Evolutionary conservation across 148 eudicot genomes (phyloP).

Genomic region (Rhododendron simsii): DNA sequence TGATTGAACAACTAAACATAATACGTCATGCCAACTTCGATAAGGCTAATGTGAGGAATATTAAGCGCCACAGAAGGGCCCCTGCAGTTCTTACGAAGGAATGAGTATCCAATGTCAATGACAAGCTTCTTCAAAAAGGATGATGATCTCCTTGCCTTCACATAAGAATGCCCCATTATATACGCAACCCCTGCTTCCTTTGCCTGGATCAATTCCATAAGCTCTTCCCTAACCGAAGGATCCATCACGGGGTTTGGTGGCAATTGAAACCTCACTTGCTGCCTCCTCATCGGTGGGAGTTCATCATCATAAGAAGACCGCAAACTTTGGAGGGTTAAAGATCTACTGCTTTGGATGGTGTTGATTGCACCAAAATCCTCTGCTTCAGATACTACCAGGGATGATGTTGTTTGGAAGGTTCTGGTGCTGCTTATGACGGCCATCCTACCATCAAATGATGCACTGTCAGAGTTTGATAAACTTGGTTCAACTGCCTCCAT

Average conservation of each 20-base stretch:
- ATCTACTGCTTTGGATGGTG: slow-evolving; percentile 59
- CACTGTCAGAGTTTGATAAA: slow-evolving; percentile 46
- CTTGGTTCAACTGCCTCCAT: slow-evolving; percentile 88
- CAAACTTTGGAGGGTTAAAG: slow-evolving; percentile 71
- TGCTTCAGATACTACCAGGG: slow-evolving; percentile 41
- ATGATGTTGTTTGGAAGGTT: slow-evolving; percentile 31
- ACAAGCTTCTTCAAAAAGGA: slow-evolving; percentile 67
- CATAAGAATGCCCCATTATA: slow-evolving; percentile 88
- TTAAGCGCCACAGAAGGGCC: slow-evolving; percentile 91
- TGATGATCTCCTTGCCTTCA: slow-evolving; percentile 76
- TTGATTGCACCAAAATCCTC: slow-evolving; percentile 30
- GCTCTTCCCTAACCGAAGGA: slow-evolving; percentile 64
- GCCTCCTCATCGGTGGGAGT: slow-evolving; percentile 44
- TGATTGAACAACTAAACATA: slow-evolving; percentile 45
- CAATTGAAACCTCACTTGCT: slow-evolving; percentile 62
- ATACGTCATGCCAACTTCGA: slow-evolving; percentile 96
- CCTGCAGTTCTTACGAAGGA: slow-evolving; percentile 89
- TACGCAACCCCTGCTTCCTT: slow-evolving; percentile 94
- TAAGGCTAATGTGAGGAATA: slow-evolving; percentile 94
- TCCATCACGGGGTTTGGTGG: slow-evolving; percentile 56
- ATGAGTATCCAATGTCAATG: slow-evolving; percentile 81
- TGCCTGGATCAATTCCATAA: slow-evolving; percentile 71
- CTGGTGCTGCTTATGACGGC: slow-evolving; percentile 84
- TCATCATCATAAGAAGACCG: slow-evolving; percentile 78
- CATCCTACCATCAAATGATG: slow-evolving; percentile 86